Evolutionary conservation across 495 filamentous ascomycete species (phyloP).

Genomic region (Cercophora samala): DNA sequence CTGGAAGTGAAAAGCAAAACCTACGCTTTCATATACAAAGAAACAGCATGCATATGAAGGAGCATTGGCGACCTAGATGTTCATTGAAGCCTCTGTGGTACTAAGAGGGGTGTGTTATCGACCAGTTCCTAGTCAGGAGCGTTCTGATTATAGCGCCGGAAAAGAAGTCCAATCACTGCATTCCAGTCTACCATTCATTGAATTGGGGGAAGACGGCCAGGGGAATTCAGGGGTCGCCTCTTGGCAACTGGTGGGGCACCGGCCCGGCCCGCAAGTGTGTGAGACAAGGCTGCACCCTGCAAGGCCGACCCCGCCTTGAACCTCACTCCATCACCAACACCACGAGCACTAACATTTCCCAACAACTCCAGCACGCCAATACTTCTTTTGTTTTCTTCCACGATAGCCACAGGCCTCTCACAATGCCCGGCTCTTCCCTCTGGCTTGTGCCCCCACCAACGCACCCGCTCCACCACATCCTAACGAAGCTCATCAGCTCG

Average conservation of each 20-base stretch:
- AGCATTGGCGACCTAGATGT: too few species aligned
- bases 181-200: too few species aligned
- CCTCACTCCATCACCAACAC: neutral
- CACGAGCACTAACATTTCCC: neutral
- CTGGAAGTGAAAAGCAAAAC: too few species aligned
- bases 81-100: too few species aligned
- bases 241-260: neutral
- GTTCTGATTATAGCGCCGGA: too few species aligned
- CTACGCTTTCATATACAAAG: too few species aligned
- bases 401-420: neutral
- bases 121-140: too few species aligned
- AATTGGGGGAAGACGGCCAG: too few species aligned
- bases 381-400: neutral
- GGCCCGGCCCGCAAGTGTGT: neutral
- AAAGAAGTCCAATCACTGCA: too few species aligned
- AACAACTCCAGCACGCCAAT: neutral
- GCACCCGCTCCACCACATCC: conserved; percentile 24
- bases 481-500: conserved; percentile 25
- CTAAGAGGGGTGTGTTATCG: too few species aligned
- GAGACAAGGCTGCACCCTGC: neutral
- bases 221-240: neutral
- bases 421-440: conserved; percentile 33
- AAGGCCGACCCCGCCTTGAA: neutral
- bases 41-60: too few species aligned
- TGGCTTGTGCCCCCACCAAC: conserved; percentile 33